Evolutionary conservation across 352 stramenopile genomes (phyloP).

Genomic region (Globisporangium heterothallicum): DNA sequence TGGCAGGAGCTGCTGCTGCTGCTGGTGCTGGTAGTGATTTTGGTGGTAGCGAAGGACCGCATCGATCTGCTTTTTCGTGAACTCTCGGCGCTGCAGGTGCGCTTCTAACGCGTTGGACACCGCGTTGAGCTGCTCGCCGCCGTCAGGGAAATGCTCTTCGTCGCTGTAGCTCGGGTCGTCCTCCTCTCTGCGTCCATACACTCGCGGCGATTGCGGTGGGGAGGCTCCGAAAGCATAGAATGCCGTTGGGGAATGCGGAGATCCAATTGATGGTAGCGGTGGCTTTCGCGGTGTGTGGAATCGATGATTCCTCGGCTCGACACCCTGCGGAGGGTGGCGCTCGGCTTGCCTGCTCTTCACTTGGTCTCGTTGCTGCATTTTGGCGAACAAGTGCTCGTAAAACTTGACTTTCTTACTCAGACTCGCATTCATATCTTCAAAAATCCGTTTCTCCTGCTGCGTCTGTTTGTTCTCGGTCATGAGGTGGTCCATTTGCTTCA

Average conservation of each 20-base stretch:
- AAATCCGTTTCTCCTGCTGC: conserved; percentile 45
- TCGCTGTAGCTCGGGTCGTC: conserved; percentile 7
- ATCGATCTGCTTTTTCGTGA: conserved; percentile 40
- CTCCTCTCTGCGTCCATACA: conserved; percentile 15
- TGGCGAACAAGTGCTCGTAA: conserved; percentile 60
- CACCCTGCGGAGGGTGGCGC: background rate
- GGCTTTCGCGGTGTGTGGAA: conserved; percentile 26
- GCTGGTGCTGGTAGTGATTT: conserved; percentile 18
- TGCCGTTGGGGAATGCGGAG: background rate
- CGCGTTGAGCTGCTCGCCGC: conserved; percentile 29
- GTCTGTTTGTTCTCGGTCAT: conserved; percentile 27
- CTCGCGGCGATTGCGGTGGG: conserved; percentile 16
- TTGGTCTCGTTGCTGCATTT: conserved; percentile 53
- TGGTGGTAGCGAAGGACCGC: conserved; percentile 33
- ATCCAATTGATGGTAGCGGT: conserved; percentile 20
- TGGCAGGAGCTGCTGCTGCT: background rate
- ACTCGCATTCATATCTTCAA: conserved; percentile 55
- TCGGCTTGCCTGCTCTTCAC: conserved; percentile 8
- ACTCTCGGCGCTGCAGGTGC: conserved; percentile 44
- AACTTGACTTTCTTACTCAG: conserved; percentile 63
- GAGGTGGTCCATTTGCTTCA: conserved; percentile 43
- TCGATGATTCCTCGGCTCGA: background rate
- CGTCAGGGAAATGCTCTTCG: conserved; percentile 4
- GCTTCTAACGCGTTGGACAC: conserved; percentile 33
- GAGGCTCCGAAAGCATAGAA: conserved; percentile 9